These are phyloP conservation scores for Triticum dicoccoides DNA, from an alignment of 176 grass and related monocot species.

Conservation along the genomic window DNA sequence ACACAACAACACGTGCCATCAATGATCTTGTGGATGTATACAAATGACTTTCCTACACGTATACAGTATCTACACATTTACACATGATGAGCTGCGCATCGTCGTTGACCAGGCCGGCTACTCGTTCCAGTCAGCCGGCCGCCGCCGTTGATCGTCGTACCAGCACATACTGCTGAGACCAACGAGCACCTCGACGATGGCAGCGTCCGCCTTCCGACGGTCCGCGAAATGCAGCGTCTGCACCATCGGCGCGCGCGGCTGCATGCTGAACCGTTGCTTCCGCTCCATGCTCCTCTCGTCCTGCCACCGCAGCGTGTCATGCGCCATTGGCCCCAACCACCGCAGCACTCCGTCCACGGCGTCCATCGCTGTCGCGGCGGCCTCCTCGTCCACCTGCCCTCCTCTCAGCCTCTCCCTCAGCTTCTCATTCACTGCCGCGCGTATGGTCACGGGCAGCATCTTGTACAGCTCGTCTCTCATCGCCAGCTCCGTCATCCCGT, in stretches of 20 bases:
- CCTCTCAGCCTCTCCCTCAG: constrained; percentile 56
- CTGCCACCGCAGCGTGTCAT: constrained; percentile 70
- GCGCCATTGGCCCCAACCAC: constrained; percentile 74
- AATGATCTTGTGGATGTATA: background rate
- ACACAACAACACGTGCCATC: too few relatives aligned
- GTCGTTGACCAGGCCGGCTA: background rate
- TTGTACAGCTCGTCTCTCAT: constrained; percentile 69
- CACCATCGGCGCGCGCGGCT: constrained; percentile 50
- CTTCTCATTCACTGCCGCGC: constrained; percentile 46
- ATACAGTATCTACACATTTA: background rate
- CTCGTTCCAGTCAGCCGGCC: constrained; percentile 23
- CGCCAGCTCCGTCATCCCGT: constrained; percentile 40
- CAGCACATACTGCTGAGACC: constrained; percentile 65
- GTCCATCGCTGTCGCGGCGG: constrained; percentile 44
- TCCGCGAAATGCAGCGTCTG: constrained; percentile 92
- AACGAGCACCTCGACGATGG: constrained; percentile 73
- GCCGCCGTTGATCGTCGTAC: constrained; percentile 51
- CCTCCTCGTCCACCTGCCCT: constrained; percentile 32
- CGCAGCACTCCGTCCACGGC: constrained; percentile 39
- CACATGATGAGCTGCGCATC: background rate
- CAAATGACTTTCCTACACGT: background rate
- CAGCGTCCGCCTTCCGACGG: constrained; percentile 57
- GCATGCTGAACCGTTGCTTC: constrained; percentile 57
- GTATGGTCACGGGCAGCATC: constrained; percentile 71
- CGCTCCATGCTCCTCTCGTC: constrained; percentile 78